Base-by-base conservation (phyloP, 345 rosid genomes). In the Linum tenue region DNA sequence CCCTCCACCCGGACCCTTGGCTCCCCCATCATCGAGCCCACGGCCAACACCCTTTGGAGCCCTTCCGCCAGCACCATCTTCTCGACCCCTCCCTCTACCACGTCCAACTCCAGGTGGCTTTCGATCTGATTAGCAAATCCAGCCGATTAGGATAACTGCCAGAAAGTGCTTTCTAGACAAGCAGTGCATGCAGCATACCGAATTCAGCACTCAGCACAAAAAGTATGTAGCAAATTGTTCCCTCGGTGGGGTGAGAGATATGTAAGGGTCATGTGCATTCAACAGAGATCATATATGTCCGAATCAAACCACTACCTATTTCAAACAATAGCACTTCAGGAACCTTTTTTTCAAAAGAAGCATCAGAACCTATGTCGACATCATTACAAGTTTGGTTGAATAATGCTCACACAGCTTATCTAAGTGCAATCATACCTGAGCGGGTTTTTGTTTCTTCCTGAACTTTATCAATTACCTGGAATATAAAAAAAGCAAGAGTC, bases 61-160 rank as follows among this genome's bases (percentile, higher is more conserved):
- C 74, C 89, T 82, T 68, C 86, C 88, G 68, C 89, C 82, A 35
- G 83, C 58, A 66, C 80, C 86, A 37, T 88, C 91, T 59, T 85
- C 95, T 80, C 95, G 82, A 22, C 95, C 91, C 71, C 95, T 84
- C 60, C 91, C 95, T 77, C 91, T 81, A 69, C 95, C 95, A 42
- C 89, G 91, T 22, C 91, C 87, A 0, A 88, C 84, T 0, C 89
- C 91, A 67, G 95, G 91, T 55, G 95, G 91, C 74, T 65, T 88
- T 64, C 91, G 85, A 77, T 88, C 95, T 88, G 75, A 59, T 1
- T 57, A 48, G 53, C 1, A 48, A 31, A 71, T 16, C 59, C 14
- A 63, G 1, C 37, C 22, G 41, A 22, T 4, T 10, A 58, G 5
- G 43, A 53, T 2, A 39, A 35, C 37, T 7, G 12, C 16, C 1